Conservation (phyloP, 2,329 filamentous ascomycete species). For the Didymella lethalis region DNA sequence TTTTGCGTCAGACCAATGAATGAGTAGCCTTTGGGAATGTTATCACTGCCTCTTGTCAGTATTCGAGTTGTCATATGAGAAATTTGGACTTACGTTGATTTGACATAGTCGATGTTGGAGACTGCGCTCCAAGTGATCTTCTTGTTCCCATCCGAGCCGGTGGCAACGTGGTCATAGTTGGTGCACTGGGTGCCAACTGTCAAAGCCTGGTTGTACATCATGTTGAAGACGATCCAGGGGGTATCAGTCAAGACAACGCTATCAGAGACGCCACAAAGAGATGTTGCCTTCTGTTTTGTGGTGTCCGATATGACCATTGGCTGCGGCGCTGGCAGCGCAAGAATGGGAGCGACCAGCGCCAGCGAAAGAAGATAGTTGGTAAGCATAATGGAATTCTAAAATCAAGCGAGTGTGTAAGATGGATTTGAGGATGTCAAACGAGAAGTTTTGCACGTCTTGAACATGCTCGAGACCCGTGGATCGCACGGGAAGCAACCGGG, state of each 20-base stretch:
- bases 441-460: neutral
- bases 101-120: conserved; percentile 51
- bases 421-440: conserved; percentile 2
- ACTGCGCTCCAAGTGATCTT: conserved; percentile 52
- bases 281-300: conserved; percentile 24
- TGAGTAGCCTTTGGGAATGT: conserved; percentile 56
- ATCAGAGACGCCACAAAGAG: conserved; percentile 27
- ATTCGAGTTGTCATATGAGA: no score
- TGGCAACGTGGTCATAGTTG: conserved; percentile 47
- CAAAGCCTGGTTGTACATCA: conserved; percentile 54
- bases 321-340: conserved; percentile 24
- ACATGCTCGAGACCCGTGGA: conserved; percentile 2
- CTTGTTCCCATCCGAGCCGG: conserved; percentile 40
- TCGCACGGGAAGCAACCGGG: conserved; percentile 4
- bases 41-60: conserved; percentile 34
- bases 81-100: conserved; percentile 23
- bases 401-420: conserved; percentile 5
- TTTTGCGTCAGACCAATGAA: conserved; percentile 56
- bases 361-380: conserved; percentile 18
- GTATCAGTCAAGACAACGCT: conserved; percentile 48
- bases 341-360: conserved; percentile 22
- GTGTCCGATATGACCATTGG: conserved; percentile 26
- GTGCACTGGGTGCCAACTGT: conserved; percentile 55
- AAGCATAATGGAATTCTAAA: conserved; percentile 5
- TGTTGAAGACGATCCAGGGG: conserved; percentile 57